A percentile compares a stretch with the other conserved stretches of the same genome.
Conservation (phyloP, 306 rosid genomes). For the Alnus glutinosa region DNA sequence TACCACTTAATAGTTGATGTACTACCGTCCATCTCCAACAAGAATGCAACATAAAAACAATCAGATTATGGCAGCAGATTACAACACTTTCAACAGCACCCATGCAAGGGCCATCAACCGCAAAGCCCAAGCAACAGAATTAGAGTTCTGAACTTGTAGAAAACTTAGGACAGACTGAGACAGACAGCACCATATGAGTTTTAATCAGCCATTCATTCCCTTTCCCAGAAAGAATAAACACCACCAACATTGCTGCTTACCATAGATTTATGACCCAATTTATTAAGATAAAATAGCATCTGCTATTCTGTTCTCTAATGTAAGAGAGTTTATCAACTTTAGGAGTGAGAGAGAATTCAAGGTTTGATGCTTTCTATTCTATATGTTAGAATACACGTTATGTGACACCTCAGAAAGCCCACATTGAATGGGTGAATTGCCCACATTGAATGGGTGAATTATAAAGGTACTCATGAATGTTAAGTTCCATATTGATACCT, state of each 20-base stretch:
- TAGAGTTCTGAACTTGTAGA: background rate
- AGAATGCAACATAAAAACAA: background rate
- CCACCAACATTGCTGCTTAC: background rate
- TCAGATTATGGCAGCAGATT: background rate
- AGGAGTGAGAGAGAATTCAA: background rate
- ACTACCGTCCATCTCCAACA: background rate
- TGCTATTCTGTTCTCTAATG: background rate
- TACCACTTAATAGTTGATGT: background rate
- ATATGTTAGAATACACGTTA: background rate
- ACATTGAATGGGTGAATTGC: too few relatives aligned
- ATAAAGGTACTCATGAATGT: too few relatives aligned
- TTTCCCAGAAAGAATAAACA: background rate
- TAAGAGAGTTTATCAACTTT: background rate
- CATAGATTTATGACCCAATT: background rate
- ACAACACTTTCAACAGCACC: conserved; percentile 3
- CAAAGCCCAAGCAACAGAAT: background rate
- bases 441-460: too few relatives aligned
- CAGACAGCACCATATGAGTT: background rate
- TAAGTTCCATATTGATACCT: too few relatives aligned
- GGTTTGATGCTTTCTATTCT: background rate
- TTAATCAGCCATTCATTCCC: background rate
- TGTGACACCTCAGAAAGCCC: too few relatives aligned
- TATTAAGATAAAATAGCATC: background rate
- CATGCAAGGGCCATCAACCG: background rate
- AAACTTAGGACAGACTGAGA: background rate